These are phyloP conservation scores for Cercospora sp. DNA, from an alignment of 2,329 filamentous ascomycete species.

Conservation along the genomic window DNA sequence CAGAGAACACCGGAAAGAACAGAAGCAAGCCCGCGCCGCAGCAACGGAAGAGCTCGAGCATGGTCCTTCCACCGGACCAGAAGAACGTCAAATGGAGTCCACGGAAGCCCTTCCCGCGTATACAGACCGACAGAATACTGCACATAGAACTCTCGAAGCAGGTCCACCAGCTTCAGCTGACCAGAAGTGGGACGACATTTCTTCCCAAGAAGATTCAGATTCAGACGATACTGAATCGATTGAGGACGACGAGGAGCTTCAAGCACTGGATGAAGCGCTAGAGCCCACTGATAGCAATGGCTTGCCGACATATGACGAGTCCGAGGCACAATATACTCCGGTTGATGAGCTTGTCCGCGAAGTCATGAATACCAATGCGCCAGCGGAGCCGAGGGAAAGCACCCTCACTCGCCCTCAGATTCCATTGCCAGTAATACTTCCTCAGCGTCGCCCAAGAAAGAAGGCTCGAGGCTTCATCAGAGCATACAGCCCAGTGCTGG, in stretches of 20 bases:
- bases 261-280: constrained; percentile 37
- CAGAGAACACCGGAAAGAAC: constrained; percentile 32
- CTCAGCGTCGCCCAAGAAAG: constrained; percentile 53
- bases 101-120: constrained; percentile 18
- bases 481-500: constrained; percentile 55
- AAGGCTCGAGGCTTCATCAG: constrained; percentile 54
- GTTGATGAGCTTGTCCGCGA: constrained; percentile 31
- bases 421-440: constrained; percentile 53
- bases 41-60: constrained; percentile 16
- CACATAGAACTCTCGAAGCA: constrained; percentile 6
- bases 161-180: constrained; percentile 1
- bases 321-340: constrained; percentile 22
- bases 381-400: background rate
- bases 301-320: constrained; percentile 35
- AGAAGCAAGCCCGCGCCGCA: constrained; percentile 23
- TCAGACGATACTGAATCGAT: constrained; percentile 19
- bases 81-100: background rate
- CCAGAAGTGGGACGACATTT: constrained; percentile 7
- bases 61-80: background rate
- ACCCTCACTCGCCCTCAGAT: constrained; percentile 26
- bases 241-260: constrained; percentile 36
- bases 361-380: constrained; percentile 19
- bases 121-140: background rate
- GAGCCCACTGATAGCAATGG: constrained; percentile 18
- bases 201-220: constrained; percentile 11